Base-by-base conservation (phyloP, 2,329 filamentous ascomycete species). In the Diaporthe aspalathi region DNA sequence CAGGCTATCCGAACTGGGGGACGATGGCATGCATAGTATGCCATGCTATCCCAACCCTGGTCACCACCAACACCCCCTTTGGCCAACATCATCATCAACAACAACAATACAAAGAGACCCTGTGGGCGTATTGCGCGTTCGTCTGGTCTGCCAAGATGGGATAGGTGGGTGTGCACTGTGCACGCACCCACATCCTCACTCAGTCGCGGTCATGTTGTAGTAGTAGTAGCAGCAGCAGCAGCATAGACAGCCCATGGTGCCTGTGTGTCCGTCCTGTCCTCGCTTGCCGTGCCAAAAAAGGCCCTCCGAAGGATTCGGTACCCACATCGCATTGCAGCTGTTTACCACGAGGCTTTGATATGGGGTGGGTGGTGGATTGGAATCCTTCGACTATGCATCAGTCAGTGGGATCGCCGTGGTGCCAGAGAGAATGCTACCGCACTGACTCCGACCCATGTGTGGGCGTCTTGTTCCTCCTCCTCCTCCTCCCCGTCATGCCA, bases 371-470 rank as follows among this genome's bases (percentile, higher is more conserved):
- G n/a, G n/a, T n/a, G n/a, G n/a, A n/a, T n/a, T n/a, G n/a, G n/a
- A n/a, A 63, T 63, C 57, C 57, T 63, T 63, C 57, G 20, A 63
- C 57, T 63, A 63, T 63, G 57, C 57, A 63, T 22, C 57, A 35
- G n/a, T 9, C 32, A 63, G 57, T 63, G 57, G 57, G 57, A 63
- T 63, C 57, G 57, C 20, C 57, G 17, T 63, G 43, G 57, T 45
- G 24, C 57, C 57, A 49, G 57, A 63, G 49, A 63, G 57, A 49
- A 63, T 63, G 57, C 43, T 49, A 63, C 57, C 43, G 57, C 57
- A 63, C 57, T 63, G 57, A 63, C 57, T 49, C 57, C 57, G 24
- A 63, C 6, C 57, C 43, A 40, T 62, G 43, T 27, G 27, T 63
- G 43, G 43, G 27, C 57, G 35, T 49, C 16, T 47, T n/a, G 35